These are phyloP conservation scores for Amorphotheca resinae DNA, from an alignment of 495 filamentous ascomycete genomes.

Conservation along the genomic window DNA sequence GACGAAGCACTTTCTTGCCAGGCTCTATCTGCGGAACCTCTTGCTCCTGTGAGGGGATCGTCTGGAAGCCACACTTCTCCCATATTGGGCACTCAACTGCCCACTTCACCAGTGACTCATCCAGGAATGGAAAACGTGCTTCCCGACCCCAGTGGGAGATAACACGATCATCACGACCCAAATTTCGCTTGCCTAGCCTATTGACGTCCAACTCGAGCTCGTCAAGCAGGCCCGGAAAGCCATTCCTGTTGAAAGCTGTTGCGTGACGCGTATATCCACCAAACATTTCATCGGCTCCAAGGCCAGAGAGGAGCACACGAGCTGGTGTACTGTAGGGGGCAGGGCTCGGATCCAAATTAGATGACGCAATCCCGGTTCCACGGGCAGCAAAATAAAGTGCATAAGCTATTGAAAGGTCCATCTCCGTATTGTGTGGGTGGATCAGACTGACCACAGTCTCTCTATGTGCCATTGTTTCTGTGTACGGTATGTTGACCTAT, in stretches of 20 bases:
- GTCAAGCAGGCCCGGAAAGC: slow-evolving; percentile 58
- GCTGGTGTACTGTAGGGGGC: slow-evolving; percentile 52
- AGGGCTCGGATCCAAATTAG: neutral
- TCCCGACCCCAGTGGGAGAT: slow-evolving; percentile 86
- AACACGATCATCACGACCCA: slow-evolving; percentile 86
- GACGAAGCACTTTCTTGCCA: slow-evolving; percentile 68
- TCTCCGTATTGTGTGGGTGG: slow-evolving; percentile 89
- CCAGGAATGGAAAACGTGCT: slow-evolving; percentile 81
- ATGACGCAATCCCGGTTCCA: slow-evolving; percentile 45
- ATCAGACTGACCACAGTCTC: slow-evolving; percentile 61
- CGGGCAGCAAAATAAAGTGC: slow-evolving; percentile 90
- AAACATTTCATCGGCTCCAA: slow-evolving; percentile 94
- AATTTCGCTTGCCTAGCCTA: slow-evolving; percentile 80
- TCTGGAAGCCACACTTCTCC: slow-evolving; percentile 74
- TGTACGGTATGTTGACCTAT: slow-evolving; percentile 72
- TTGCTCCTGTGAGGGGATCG: slow-evolving; percentile 20
- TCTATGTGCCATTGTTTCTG: slow-evolving; percentile 59
- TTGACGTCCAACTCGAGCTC: slow-evolving; percentile 81
- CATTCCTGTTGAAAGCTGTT: slow-evolving; percentile 53
- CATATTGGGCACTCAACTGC: slow-evolving; percentile 59
- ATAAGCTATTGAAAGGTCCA: slow-evolving; percentile 93
- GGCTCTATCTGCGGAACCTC: slow-evolving; percentile 42
- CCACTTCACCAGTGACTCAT: slow-evolving; percentile 76
- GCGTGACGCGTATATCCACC: slow-evolving; percentile 83
- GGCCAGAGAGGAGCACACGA: slow-evolving; percentile 77